Evolutionary conservation across 768 basidiomycete genomes (phyloP), one percentile per base, ranked within the genome.

Genomic region (Sporobolomyces pararoseus): DNA sequence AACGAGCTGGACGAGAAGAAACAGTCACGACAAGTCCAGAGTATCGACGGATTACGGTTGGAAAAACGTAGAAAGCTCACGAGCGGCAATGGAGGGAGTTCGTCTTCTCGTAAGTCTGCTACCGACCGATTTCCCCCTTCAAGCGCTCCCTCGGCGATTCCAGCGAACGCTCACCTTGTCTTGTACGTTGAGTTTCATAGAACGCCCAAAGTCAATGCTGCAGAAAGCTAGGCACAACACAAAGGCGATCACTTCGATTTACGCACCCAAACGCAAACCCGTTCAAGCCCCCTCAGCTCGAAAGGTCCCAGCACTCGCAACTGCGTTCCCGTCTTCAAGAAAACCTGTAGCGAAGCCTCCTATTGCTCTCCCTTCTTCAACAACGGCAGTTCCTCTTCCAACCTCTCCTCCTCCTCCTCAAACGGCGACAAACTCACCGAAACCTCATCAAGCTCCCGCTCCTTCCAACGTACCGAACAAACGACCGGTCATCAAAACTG

Each of bases 161-260:
- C n/a, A n/a, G n/a, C n/a, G n/a, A n/a, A n/a, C n/a, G 17, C 17
- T 42, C 10, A 42, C 39, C 39, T 42, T 42, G 39, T 17, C 9
- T 42, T 42, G 39, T 9, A 42, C 17, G n/a, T n/a, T n/a, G n/a
- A n/a, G n/a, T 17, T 42, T 42, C 17, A 9, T 42, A 67, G 66
- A 46, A 0, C 58, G 66, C 9, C 66, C 66, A 0, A 72, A 72
- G 34, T 57, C 58, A 1, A 52, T 72, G 4, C 39, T 68, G 31
- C 62, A 72, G 1, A 72, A 72, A 23, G 71, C 66, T 0, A 25
- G 53, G 31, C 25, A n/a, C n/a, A 42, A 65, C 32, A 44, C 66
- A 5, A 53, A 50, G 10, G 42, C 27, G 3, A 72, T 72, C 63
- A 25, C 27, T 7, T 35, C 54, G 46, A 65, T 72, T 39, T 68